Percentiles rank a stretch among this genome's conserved stretches.
These are phyloP conservation scores for Colletotrichum nymphaeae DNA, from an alignment of 2,329 filamentous ascomycete species.

Conservation along the genomic window DNA sequence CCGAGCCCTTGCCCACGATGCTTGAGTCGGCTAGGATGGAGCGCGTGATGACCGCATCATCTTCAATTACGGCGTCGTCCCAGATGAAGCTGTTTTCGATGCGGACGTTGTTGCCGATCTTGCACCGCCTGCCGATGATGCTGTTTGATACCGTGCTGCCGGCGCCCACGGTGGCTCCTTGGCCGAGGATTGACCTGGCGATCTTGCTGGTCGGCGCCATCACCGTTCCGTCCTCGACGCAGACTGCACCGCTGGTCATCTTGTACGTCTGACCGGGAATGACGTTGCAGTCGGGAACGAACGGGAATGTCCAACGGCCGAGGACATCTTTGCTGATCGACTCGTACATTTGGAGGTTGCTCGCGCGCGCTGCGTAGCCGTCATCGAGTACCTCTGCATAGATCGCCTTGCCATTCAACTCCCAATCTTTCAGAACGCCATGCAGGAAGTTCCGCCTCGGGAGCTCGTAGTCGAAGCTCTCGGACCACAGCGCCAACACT, in stretches of 20 bases:
- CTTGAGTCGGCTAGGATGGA: slow-evolving; percentile 82
- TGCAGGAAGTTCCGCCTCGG: slow-evolving; percentile 90
- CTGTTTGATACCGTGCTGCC: slow-evolving; percentile 78
- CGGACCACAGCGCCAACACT: slow-evolving; percentile 93
- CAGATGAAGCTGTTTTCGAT: slow-evolving; percentile 88
- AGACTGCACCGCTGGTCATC: slow-evolving; percentile 75
- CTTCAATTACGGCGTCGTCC: slow-evolving; percentile 83
- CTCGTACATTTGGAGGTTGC: slow-evolving; percentile 90
- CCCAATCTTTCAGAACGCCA: slow-evolving; percentile 95
- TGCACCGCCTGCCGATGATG: slow-evolving; percentile 85
- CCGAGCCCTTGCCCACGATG: slow-evolving; percentile 77
- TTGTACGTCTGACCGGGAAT: slow-evolving; percentile 82
- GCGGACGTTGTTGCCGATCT: slow-evolving; percentile 85
- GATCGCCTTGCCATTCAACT: slow-evolving; percentile 96
- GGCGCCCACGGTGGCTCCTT: slow-evolving; percentile 79
- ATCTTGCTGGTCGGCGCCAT: slow-evolving; percentile 79
- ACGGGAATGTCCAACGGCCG: slow-evolving; percentile 86
- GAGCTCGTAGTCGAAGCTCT: slow-evolving; percentile 96
- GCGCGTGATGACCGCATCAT: slow-evolving; percentile 76
- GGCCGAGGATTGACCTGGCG: slow-evolving; percentile 79
- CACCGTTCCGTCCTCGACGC: slow-evolving; percentile 82
- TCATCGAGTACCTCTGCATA: slow-evolving; percentile 87
- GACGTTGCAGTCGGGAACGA: slow-evolving; percentile 90
- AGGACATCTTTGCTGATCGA: slow-evolving; percentile 89
- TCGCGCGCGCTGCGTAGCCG: slow-evolving; percentile 87